Conservation (phyloP, 352 stramenopile genomes). For the Phytopythium cucurbitacearum region DNA sequence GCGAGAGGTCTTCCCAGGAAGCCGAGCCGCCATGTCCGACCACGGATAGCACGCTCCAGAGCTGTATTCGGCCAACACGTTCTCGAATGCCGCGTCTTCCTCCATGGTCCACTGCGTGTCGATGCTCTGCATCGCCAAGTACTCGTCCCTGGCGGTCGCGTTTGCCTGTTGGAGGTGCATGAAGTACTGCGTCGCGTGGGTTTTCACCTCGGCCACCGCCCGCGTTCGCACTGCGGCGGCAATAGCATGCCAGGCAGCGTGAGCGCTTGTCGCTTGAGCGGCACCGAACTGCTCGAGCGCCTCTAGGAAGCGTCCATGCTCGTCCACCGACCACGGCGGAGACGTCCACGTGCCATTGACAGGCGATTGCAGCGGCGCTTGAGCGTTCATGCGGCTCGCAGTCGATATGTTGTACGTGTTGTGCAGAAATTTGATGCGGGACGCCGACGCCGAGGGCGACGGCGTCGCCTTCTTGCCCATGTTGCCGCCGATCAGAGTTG, state of each 20-base stretch:
- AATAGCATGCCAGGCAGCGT: slow-evolving; percentile 56
- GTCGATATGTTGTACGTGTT: slow-evolving; percentile 9
- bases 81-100: slow-evolving; percentile 66
- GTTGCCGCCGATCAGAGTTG: not conserved
- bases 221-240: slow-evolving; percentile 47
- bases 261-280: slow-evolving; percentile 30
- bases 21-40: slow-evolving; percentile 45
- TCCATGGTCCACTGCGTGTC: slow-evolving; percentile 56
- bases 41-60: slow-evolving; percentile 47
- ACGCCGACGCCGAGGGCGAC: not conserved
- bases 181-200: slow-evolving; percentile 53
- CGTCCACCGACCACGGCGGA: slow-evolving; percentile 41
- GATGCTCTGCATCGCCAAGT: slow-evolving; percentile 45
- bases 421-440: slow-evolving; percentile 2
- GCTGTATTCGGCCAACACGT: slow-evolving; percentile 44
- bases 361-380: not conserved
- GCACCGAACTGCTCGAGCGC: slow-evolving; percentile 62
- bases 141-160: slow-evolving; percentile 34
- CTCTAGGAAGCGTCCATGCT: slow-evolving; percentile 66
- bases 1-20: slow-evolving; percentile 44
- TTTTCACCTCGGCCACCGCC: slow-evolving; percentile 31
- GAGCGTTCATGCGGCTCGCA: not conserved
- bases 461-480: slow-evolving; percentile 5
- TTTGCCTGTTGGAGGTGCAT: slow-evolving; percentile 41
- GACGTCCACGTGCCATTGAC: not conserved